These are phyloP conservation scores for Reutealis trisperma DNA, from an alignment of 345 rosid genomes.

Conservation along the genomic window DNA sequence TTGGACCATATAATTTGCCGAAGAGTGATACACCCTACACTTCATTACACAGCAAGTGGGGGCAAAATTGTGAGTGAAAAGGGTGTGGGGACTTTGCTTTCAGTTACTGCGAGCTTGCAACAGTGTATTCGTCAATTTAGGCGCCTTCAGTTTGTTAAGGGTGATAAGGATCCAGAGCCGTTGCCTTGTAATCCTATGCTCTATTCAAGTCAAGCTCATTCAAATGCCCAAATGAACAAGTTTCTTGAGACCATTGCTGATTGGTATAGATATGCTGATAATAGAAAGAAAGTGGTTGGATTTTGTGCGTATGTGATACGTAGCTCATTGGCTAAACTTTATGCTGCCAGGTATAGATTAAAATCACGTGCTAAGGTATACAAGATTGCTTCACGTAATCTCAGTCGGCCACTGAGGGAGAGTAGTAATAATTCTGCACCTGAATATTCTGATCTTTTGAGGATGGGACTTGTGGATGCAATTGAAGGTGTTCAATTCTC, in stretches of 20 bases:
- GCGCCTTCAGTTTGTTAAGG: conserved; percentile 80
- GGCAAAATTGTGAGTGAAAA: conserved; percentile 83
- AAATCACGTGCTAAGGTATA: conserved; percentile 98
- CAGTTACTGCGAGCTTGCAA: conserved; percentile 87
- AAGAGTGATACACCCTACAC: conserved; percentile 80
- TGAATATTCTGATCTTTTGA: conserved; percentile 90
- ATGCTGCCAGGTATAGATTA: conserved; percentile 92
- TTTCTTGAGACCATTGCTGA: conserved; percentile 98
- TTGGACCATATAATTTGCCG: conserved; percentile 87
- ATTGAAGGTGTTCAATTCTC: conserved; percentile 95
- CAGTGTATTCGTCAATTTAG: conserved; percentile 81
- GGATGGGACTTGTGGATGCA: conserved; percentile 95
- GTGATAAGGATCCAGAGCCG: conserved; percentile 94
- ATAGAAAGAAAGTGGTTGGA: conserved; percentile 85
- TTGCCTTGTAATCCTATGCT: conserved; percentile 95
- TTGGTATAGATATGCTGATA: conserved; percentile 94
- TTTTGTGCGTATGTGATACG: conserved; percentile 96
- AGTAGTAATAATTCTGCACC: conserved; percentile 81
- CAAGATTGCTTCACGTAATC: conserved; percentile 77
- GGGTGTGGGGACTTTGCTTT: conserved; percentile 91
- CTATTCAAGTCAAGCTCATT: conserved; percentile 94
- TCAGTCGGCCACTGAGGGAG: conserved; percentile 81
- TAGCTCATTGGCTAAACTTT: conserved; percentile 92
- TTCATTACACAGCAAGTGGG: conserved; percentile 77
- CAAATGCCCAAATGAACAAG: conserved; percentile 95